Conservation (phyloP, 768 basidiomycete species). For the Hygrocybe coccinea region DNA sequence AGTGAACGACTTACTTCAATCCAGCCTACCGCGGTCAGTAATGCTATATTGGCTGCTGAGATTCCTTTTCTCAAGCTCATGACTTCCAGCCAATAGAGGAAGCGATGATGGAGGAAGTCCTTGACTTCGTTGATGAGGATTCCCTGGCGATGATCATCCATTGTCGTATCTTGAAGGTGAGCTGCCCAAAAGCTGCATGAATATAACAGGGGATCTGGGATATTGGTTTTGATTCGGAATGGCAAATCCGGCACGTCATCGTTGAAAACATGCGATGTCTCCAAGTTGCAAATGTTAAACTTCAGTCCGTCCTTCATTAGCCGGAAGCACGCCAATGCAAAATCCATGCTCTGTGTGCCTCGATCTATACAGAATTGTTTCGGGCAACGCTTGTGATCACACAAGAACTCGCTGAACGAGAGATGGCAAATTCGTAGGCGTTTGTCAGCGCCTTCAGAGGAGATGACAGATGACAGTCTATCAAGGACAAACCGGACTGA, state of each 20-base stretch:
- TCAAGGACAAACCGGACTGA: background rate
- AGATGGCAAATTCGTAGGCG: conserved; percentile 1
- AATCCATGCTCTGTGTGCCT: conserved; percentile 13
- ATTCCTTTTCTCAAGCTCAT: conserved; percentile 23
- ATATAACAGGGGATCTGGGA: conserved; percentile 26
- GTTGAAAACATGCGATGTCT: conserved; percentile 28
- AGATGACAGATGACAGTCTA: conserved; percentile 6
- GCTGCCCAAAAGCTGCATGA: conserved; percentile 29
- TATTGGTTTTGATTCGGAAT: conserved; percentile 15
- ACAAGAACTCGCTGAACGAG: conserved; percentile 12
- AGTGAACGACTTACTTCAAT: conserved; percentile 7
- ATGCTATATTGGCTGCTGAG: background rate
- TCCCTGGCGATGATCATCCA: background rate
- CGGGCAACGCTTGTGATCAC: conserved; percentile 11
- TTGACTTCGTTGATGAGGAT: conserved; percentile 13
- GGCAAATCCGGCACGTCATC: conserved; percentile 21
- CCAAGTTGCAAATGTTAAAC: conserved; percentile 35
- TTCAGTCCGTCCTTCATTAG: conserved; percentile 26
- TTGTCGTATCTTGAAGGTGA: conserved; percentile 18
- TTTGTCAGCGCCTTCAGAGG: conserved; percentile 15
- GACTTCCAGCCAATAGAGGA: conserved; percentile 33
- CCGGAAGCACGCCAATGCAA: conserved; percentile 20
- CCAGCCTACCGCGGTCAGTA: conserved; percentile 7
- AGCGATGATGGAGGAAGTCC: conserved; percentile 17
- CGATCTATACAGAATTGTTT: conserved; percentile 15